Base-by-base conservation (phyloP, 179 eudicot genomes). In the Beta corolliflora region DNA sequence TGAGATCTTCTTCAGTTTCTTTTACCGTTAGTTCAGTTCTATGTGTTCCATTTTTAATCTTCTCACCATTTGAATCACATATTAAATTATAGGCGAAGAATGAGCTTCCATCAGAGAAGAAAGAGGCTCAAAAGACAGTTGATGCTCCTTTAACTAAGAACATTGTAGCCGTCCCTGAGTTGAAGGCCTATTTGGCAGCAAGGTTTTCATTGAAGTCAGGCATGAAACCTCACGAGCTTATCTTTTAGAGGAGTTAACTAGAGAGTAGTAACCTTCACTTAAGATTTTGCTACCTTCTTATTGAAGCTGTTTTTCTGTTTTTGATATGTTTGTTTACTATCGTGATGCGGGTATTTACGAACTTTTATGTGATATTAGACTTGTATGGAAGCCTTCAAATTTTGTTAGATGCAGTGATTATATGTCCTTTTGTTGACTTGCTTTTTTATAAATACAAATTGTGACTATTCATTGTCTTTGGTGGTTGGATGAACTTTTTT, bases 171-270 rank as follows among this genome's bases (percentile, higher is more conserved):
- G 86, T 89, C 44, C 87, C 90, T 1, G 88, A 86, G 13, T 83
- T 91, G 86, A 91, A 90, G 81, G 80, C 88, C 15, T 89, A 89
- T 76, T 83, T 91, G 87, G 89, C 83, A 53, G 86, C 93, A 23
- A 86, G 91, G 45, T 91, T 91, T 73, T 88, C 92, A 5, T 77
- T 81, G 44, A 76, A 8, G 88, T 89, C 70, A 89, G 88, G 89
- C 84, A 84, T 83, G 83, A 80, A 83, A 56, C 83, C 82, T 60
- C 77, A 82, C 19, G 77, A 71, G 58, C 72, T 79, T 60, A 52
- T 71, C 53, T 69, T 31, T 52, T 73, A 73, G 41, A 60, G 61
- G 46, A 46, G 36, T 73, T 58, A 12, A 41, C 3, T 75, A 81
- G 55, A 50, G 41, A 54, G 44, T 77, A 25, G 29, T 25, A 13